Evolutionary conservation across 192 early-diverging fungal species (phyloP).

Genomic region (Diversispora epigaea): DNA sequence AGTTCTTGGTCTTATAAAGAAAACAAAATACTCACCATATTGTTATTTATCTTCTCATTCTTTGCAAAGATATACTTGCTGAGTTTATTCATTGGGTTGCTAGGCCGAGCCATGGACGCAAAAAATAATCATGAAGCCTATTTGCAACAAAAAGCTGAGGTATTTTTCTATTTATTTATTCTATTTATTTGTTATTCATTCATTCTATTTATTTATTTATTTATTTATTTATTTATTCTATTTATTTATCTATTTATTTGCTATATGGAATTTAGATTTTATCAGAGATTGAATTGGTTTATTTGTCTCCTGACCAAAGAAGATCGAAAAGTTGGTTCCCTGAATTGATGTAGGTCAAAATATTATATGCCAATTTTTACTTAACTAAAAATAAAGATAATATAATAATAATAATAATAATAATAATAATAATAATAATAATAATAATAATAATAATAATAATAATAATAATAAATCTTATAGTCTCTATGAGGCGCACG

Average conservation of each 20-base stretch:
- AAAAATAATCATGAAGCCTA: background rate
- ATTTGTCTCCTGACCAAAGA: background rate
- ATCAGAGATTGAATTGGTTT: constrained; percentile 5
- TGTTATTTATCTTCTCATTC: background rate
- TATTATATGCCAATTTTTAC: background rate
- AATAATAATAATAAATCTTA: background rate
- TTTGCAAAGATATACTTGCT: constrained; percentile 6
- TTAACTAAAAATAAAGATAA: background rate
- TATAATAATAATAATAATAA: too few species aligned
- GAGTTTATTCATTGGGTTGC: constrained; percentile 14
- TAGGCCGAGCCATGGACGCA: background rate
- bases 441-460: too few species aligned
- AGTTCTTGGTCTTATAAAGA: background rate
- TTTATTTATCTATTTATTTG: background rate
- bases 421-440: background rate
- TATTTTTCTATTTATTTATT: background rate
- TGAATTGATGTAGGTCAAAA: background rate
- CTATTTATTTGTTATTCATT: background rate
- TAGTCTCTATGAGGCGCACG: background rate
- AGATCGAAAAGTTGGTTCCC: constrained; percentile 3
- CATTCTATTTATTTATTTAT: too few species aligned
- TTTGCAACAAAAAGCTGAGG: constrained; percentile 17
- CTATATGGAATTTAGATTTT: background rate
- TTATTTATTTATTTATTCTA: background rate
- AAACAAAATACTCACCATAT: background rate